Base-by-base conservation (phyloP, 2,329 filamentous ascomycete genomes). In the Pseudogymnoascus sp. region DNA sequence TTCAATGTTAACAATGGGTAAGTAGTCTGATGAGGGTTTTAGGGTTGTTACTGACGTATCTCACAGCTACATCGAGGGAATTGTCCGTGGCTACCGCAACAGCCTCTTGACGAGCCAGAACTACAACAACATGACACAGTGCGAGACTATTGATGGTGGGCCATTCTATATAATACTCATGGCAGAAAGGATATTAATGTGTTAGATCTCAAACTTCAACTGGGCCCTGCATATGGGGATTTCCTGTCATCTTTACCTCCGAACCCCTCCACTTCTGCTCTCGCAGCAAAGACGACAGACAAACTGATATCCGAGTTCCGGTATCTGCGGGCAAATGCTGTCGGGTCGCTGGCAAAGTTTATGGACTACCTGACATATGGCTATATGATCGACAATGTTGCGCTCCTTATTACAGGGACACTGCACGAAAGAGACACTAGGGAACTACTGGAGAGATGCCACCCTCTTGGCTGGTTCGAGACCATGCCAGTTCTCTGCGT, bases 381-480 rank as follows among this genome's bases (percentile, higher is more conserved):
- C 67, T 99, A 99, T 82, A 99, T 99, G 95, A 99, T 99, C 77
- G 95, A 99, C 79, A 99, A 99, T 72, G 92, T 99, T 62, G 95
- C 96, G 40, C 87, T 99, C 42, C 86, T 99, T 72, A 99, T 99
- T 77, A 99, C 95, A 21, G 95, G 95, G 67, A 99, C 95, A 11
- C 84, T 99, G 31, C 95, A 99, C 78, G 96, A 99, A 79, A 86
- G 95, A 74, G 95, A 99, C 76, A 99, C 95, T 3, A 87, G 93
- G 65, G 95, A 99, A 78, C 84, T 99, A 67, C 80, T 99, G 62
- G 95, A 97, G 74, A 84, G 95, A 76, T 99, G 96, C 77, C 96
- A 99, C 72, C 95, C 95, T 5, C 84, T 99, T 6, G 95, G 95
- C 70, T 97, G 93, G 92, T 99, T 99, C 75, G 95, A 99, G 81